Evolutionary conservation across 768 basidiomycete species (phyloP).

Genomic region (Daedaleopsis nitida): DNA sequence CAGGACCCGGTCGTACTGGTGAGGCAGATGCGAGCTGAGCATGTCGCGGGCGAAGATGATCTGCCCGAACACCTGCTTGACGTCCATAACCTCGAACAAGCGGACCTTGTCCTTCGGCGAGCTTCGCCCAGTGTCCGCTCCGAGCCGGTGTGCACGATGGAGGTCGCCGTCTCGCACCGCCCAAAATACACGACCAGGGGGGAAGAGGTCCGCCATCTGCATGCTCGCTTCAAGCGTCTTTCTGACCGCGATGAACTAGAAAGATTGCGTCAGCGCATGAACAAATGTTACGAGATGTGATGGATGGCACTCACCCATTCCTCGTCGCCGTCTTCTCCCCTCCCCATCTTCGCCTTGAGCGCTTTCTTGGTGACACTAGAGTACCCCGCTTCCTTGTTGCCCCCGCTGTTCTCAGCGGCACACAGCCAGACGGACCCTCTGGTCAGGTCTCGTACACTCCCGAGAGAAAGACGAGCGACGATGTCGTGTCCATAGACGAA

Average conservation of each 20-base stretch:
- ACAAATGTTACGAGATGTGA: not conserved
- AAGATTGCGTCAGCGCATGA: not conserved
- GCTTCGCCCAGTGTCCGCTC: constrained; percentile 7
- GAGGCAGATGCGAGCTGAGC: constrained; percentile 80
- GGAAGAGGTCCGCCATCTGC: constrained; percentile 69
- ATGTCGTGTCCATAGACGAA: constrained; percentile 85
- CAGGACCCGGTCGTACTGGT: constrained; percentile 76
- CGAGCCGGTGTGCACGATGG: constrained; percentile 53
- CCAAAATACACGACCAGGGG: constrained; percentile 80
- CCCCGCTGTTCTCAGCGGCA: constrained; percentile 54
- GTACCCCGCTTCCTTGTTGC: constrained; percentile 41
- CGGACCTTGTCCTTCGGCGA: constrained; percentile 54
- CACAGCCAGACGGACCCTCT: constrained; percentile 82
- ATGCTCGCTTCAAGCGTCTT: constrained; percentile 88
- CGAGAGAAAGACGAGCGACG: constrained; percentile 76
- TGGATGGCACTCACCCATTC: constrained; percentile 46
- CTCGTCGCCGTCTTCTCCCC: constrained; percentile 55
- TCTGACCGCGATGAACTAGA: constrained; percentile 74
- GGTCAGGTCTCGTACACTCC: constrained; percentile 73
- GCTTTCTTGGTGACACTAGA: constrained; percentile 47
- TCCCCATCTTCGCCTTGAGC: constrained; percentile 63
- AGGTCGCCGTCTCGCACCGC: constrained; percentile 74
- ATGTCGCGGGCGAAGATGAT: constrained; percentile 82
- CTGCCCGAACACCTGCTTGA: constrained; percentile 77
- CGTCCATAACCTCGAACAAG: constrained; percentile 76